Evolutionary conservation across 441 rosid species (phyloP), one percentile per base, ranked within the genome.

Genomic region (Biscutella laevigata): DNA sequence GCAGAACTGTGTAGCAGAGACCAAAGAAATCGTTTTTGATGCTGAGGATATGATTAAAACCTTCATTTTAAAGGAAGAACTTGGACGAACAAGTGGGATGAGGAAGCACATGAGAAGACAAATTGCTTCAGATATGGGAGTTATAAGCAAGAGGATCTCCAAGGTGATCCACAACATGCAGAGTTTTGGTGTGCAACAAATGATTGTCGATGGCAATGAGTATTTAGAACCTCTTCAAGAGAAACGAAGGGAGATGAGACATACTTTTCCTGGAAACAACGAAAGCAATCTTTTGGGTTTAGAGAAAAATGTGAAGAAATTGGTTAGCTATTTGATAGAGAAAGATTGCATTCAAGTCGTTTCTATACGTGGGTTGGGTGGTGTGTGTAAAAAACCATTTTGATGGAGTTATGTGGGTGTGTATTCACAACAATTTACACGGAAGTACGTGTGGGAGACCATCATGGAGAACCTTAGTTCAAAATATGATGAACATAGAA

Each of bases 351-450:
- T 5, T 12, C 47, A 32, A 28, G 64, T 61, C 1, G 53, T 55
- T 24, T 59, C 67, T 1, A 38, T 70, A 40, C 30, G 38, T 4
- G 74, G 74, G 2, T 59, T 69, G 70, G 70, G 70, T 1, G 70
- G 74, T 16, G 6, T 69, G n/a, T n/a, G 37, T 70, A 5, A 64
- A 33, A 46, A 9, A 5, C 6, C 41, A 54, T 25, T 71, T 67
- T 10, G 34, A 11, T 4, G 24, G 55, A 38, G 24, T 61, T 0
- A 72, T 39, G 0, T 58, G 72, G 72, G 65, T 59, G 2, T 71
- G 49, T 29, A 25, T 67, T 71, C 75, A 3, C 52, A 61, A n/a
- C 61, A 61, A 2, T 39, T 9, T 34, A 33, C 22, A 22, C 36
- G 50, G 26, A 43, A 40, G n/a, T 11, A 71, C 3, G 36, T 67